Evolutionary conservation across 441 rosid species (phyloP).

Genomic region (Euphorbia schlechtendalii): DNA sequence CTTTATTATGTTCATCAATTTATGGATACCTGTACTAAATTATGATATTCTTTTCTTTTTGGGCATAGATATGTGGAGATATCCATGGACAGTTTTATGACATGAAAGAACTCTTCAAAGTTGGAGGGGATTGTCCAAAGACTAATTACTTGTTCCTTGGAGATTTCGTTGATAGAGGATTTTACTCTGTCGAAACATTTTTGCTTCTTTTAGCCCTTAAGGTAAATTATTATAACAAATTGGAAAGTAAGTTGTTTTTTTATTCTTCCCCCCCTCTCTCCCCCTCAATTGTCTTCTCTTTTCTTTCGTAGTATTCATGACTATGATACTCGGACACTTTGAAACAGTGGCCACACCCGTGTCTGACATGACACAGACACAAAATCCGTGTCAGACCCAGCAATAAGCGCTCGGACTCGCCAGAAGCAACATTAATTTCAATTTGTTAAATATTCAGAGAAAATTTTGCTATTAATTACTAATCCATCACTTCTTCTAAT

Average conservation of each 20-base stretch:
- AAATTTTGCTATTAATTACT: too few relatives aligned
- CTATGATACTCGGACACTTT: too few relatives aligned
- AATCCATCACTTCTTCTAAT: too few relatives aligned
- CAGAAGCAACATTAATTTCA: too few relatives aligned
- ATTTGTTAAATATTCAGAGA: too few relatives aligned
- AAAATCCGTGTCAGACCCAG: too few relatives aligned
- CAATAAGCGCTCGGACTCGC: too few relatives aligned
- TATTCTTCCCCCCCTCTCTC: not conserved
- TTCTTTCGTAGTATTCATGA: too few relatives aligned
- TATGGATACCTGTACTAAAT: not conserved
- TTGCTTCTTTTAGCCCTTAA: constrained; percentile 84
- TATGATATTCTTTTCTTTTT: constrained; percentile 13
- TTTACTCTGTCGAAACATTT: constrained; percentile 86
- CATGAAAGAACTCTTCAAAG: constrained; percentile 92
- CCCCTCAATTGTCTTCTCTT: not conserved
- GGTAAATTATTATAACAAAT: constrained; percentile 36
- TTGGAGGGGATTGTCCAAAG: constrained; percentile 88
- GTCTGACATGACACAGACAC: too few relatives aligned
- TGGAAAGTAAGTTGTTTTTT: not conserved
- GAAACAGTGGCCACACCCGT: too few relatives aligned
- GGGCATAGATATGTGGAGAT: constrained; percentile 77
- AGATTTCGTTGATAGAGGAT: constrained; percentile 93
- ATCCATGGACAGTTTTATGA: constrained; percentile 94
- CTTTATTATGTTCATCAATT: not conserved
- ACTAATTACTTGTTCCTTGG: constrained; percentile 92